A percentile compares a stretch with the other conserved stretches of the same genome.
Evolutionary conservation across 805 yeast species (phyloP).

Genomic region (Kuraishia molischiana): DNA sequence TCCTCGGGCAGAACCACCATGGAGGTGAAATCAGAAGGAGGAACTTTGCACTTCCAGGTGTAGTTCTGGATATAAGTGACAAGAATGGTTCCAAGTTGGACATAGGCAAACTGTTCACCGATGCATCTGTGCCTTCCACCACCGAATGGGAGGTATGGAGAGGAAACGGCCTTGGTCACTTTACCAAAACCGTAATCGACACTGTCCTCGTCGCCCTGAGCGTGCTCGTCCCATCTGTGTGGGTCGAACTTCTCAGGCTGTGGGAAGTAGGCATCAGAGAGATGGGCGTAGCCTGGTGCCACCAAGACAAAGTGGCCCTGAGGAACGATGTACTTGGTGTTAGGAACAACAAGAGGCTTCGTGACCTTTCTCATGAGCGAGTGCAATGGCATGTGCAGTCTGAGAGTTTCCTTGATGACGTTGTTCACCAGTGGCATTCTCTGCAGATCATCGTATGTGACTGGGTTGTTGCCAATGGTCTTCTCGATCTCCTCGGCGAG

Average conservation of each 20-base stretch:
- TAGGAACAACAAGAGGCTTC: constrained; percentile 71
- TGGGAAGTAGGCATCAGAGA: constrained; percentile 71
- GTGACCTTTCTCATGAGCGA: constrained; percentile 89
- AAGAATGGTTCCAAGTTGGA: constrained; percentile 82
- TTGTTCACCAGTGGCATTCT: constrained; percentile 76
- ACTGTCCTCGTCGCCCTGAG: constrained; percentile 19
- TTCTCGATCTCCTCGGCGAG: constrained; percentile 63
- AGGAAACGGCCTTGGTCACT: constrained; percentile 89
- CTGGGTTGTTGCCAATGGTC: constrained; percentile 51
- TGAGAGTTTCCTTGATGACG: constrained; percentile 83
- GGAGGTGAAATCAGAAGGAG: constrained; percentile 69
- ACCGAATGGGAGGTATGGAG: constrained; percentile 96
- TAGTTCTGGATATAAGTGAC: constrained; percentile 64
- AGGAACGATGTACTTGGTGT: constrained; percentile 74
- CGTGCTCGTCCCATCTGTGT: constrained; percentile 65
- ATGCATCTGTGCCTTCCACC: constrained; percentile 99
- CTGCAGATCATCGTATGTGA: constrained; percentile 76
- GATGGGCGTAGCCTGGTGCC: constrained; percentile 87
- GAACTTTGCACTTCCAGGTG: constrained; percentile 65
- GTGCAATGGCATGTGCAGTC: constrained; percentile 95
- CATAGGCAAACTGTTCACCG: constrained; percentile 96
- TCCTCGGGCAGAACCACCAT: constrained; percentile 89
- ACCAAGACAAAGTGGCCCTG: constrained; percentile 83
- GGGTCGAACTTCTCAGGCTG: constrained; percentile 67
- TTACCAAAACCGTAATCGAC: constrained; percentile 97